These are phyloP conservation scores for Nigrospora oryzae DNA, from an alignment of 2,329 filamentous ascomycete genomes.

Conservation along the genomic window DNA sequence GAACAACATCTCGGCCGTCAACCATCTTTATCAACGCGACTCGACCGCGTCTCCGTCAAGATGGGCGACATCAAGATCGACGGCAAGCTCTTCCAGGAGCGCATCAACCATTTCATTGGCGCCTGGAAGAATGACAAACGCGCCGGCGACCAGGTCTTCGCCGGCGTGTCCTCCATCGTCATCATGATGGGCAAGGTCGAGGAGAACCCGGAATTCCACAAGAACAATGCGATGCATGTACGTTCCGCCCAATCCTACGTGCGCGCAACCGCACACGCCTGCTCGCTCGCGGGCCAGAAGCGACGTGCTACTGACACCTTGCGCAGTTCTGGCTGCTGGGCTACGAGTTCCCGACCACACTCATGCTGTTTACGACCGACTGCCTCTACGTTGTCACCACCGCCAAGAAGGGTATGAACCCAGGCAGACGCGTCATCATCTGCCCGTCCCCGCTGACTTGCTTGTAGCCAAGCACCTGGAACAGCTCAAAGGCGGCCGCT, in stretches of 20 bases:
- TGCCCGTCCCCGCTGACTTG: conserved; percentile 18
- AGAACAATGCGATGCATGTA: conserved; percentile 95
- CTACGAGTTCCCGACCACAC: conserved; percentile 94
- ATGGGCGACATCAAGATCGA: conserved; percentile 91
- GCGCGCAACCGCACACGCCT: conserved; percentile 3
- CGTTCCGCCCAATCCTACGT: conserved; percentile 22
- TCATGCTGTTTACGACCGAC: conserved; percentile 87
- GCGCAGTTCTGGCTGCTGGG: conserved; percentile 91
- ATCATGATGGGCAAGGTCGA: conserved; percentile 94
- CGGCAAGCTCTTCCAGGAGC: conserved; percentile 87
- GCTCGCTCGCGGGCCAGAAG: background rate
- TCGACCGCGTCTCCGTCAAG: conserved; percentile 16
- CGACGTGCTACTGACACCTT: conserved; percentile 9
- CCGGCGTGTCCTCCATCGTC: conserved; percentile 77
- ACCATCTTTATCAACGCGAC: no score
- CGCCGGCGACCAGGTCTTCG: conserved; percentile 75
- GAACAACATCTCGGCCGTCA: no score
- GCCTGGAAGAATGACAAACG: conserved; percentile 97
- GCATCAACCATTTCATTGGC: conserved; percentile 75
- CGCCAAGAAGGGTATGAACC: conserved; percentile 76
- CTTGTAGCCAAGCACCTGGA: conserved; percentile 80
- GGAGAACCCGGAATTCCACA: conserved; percentile 78
- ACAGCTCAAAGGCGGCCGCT: conserved; percentile 82
- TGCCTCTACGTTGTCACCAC: conserved; percentile 89
- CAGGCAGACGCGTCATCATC: background rate